These are phyloP conservation scores for Meredithiella fracta DNA, from an alignment of 2,329 filamentous ascomycete species.

Conservation along the genomic window DNA sequence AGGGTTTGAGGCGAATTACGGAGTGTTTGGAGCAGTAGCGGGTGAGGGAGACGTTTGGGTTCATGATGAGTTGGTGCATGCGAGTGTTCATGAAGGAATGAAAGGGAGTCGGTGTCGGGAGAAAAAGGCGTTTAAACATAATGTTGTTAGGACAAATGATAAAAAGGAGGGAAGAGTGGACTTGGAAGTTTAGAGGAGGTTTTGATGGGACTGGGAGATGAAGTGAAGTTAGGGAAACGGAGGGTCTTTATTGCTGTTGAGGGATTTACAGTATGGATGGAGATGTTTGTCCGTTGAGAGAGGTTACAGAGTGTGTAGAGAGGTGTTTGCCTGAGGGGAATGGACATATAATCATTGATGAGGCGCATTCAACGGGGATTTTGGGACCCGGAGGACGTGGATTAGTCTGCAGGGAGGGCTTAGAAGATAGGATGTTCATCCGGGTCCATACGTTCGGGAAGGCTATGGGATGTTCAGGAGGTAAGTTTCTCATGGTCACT, in stretches of 20 bases:
- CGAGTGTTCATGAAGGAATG: conserved; percentile 67
- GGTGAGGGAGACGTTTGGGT: conserved; percentile 46
- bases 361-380: conserved; percentile 50
- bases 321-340: conserved; percentile 39
- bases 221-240: conserved; percentile 22
- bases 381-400: conserved; percentile 40
- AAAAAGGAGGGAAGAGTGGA: neutral
- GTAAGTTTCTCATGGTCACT: conserved; percentile 27
- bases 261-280: conserved; percentile 72
- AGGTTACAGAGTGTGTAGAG: conserved; percentile 43
- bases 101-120: conserved; percentile 38
- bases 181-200: neutral
- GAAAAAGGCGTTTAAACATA: conserved; percentile 40
- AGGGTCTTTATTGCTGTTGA: conserved; percentile 56
- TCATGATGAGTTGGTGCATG: conserved; percentile 62
- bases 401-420: conserved; percentile 37
- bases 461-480: conserved; percentile 51
- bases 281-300: conserved; percentile 46
- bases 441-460: conserved; percentile 52
- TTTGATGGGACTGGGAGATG: conserved; percentile 20
- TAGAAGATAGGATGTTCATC: conserved; percentile 40
- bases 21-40: conserved; percentile 43
- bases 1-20: conserved; percentile 50
- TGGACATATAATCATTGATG: conserved; percentile 47
- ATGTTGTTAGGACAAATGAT: conserved; percentile 17